Conservation (phyloP, 352 stramenopile species). For the Pythium aquatile region DNA sequence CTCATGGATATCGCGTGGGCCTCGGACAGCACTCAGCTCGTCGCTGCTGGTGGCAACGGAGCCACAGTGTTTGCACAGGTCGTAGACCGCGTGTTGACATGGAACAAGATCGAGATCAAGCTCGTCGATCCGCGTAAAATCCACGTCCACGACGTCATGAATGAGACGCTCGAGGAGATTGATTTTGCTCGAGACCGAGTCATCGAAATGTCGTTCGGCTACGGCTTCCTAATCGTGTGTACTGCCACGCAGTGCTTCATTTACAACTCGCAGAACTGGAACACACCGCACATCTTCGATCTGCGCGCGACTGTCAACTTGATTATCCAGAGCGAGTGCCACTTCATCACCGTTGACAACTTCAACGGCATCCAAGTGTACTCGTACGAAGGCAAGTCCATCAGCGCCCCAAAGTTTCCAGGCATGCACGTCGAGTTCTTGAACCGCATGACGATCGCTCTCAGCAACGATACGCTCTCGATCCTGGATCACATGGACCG, state of each 20-base stretch:
- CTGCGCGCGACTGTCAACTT: slow-evolving; percentile 83
- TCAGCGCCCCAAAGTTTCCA: slow-evolving; percentile 85
- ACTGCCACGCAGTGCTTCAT: slow-evolving; percentile 93
- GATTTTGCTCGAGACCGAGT: slow-evolving; percentile 91
- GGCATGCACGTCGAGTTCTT: slow-evolving; percentile 89
- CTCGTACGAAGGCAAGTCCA: slow-evolving; percentile 90
- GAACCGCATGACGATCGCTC: slow-evolving; percentile 77
- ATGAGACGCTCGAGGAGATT: slow-evolving; percentile 90
- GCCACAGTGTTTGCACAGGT: slow-evolving; percentile 89
- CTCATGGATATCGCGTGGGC: slow-evolving; percentile 89
- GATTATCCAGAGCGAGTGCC: slow-evolving; percentile 83
- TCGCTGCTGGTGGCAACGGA: slow-evolving; percentile 84
- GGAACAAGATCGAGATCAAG: slow-evolving; percentile 89
- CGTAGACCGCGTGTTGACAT: slow-evolving; percentile 79
- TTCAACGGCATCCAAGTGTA: slow-evolving; percentile 89
- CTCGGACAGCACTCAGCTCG: slow-evolving; percentile 90
- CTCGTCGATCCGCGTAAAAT: slow-evolving; percentile 87
- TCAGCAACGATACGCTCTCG: slow-evolving; percentile 85
- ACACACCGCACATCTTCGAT: slow-evolving; percentile 93
- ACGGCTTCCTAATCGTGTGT: slow-evolving; percentile 91
- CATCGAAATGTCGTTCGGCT: slow-evolving; percentile 91
- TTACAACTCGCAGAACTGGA: slow-evolving; percentile 91
- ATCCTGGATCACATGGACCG: slow-evolving; percentile 89
- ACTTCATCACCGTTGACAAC: slow-evolving; percentile 91
- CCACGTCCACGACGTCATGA: slow-evolving; percentile 85